Evolutionary conservation across 768 basidiomycete species (phyloP).

Genomic region (Phanerochaete carnosa): DNA sequence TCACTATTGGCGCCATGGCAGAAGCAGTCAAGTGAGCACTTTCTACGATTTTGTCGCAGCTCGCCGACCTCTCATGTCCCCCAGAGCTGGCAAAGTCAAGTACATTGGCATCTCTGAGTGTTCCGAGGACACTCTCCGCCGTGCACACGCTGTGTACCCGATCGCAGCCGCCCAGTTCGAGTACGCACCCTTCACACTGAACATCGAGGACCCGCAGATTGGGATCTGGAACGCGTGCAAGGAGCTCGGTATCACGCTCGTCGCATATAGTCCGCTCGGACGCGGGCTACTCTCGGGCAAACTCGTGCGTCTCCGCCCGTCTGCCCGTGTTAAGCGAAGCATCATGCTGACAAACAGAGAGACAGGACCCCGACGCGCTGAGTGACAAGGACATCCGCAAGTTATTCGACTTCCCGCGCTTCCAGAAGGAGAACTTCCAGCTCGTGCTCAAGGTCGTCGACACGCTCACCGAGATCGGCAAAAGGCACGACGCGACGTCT

Average conservation of each 20-base stretch:
- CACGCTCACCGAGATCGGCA: constrained; percentile 8
- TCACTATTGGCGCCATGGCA: constrained; percentile 9
- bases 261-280: constrained; percentile 37
- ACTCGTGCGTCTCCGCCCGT: constrained; percentile 19
- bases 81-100: constrained; percentile 24
- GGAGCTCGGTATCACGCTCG: constrained; percentile 39
- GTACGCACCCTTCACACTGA: constrained; percentile 38
- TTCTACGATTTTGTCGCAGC: neutral
- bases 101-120: constrained; percentile 28
- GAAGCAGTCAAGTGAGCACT: constrained; percentile 14
- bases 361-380: constrained; percentile 27
- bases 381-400: constrained; percentile 29
- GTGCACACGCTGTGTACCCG: constrained; percentile 37
- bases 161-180: constrained; percentile 42
- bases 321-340: neutral
- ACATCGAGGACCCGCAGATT: constrained; percentile 32
- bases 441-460: constrained; percentile 29
- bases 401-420: constrained; percentile 12
- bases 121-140: constrained; percentile 18
- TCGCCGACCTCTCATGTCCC: neutral
- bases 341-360: constrained; percentile 26
- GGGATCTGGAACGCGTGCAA: constrained; percentile 32
- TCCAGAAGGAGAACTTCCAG: constrained; percentile 12
- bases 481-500: constrained; percentile 16
- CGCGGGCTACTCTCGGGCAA: constrained; percentile 26